Percentiles rank a stretch among this genome's conserved stretches.
Conservation (phyloP, 805 yeast species). For the Wickerhamiella kurtzmanii region DNA sequence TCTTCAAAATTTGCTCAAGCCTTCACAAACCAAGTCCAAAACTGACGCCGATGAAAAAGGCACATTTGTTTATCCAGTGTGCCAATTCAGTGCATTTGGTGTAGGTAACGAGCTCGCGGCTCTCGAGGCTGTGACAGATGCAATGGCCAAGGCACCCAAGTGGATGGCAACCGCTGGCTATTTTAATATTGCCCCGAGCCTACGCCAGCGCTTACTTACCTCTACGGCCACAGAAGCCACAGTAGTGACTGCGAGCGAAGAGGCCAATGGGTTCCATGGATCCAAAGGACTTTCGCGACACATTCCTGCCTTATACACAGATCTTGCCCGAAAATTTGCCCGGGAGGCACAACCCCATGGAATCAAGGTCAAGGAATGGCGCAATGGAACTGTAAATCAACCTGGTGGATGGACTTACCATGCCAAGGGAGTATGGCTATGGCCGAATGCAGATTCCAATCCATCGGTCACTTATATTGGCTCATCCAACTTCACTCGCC, state of each 20-base stretch:
- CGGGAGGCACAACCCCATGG: conserved; percentile 36
- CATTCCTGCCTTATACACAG: conserved; percentile 76
- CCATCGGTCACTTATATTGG: conserved; percentile 80
- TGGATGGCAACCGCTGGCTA: conserved; percentile 96
- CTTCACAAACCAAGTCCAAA: conserved; percentile 6
- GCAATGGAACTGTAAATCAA: conserved; percentile 67
- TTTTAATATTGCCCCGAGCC: conserved; percentile 76
- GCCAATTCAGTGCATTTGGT: conserved; percentile 80
- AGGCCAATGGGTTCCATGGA: conserved; percentile 85
- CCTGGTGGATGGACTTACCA: conserved; percentile 93
- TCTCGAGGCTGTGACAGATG: conserved; percentile 24
- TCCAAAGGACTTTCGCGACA: conserved; percentile 69
- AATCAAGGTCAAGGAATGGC: conserved; percentile 70
- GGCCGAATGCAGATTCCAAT: background rate
- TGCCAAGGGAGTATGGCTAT: conserved; percentile 89
- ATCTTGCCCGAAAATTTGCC: conserved; percentile 58
- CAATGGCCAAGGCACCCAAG: conserved; percentile 26
- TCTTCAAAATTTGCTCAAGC: conserved; percentile 47
- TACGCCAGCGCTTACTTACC: conserved; percentile 42
- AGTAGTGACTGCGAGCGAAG: conserved; percentile 83
- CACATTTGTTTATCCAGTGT: conserved; percentile 76
- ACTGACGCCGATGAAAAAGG: background rate
- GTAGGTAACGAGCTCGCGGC: conserved; percentile 74
- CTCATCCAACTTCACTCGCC: conserved; percentile 80
- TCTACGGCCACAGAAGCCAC: conserved; percentile 39